phyloP scores from a whole-genome alignment of 2,329 filamentous ascomycete genomes.

The Pochonia chlamydosporia region DNA sequence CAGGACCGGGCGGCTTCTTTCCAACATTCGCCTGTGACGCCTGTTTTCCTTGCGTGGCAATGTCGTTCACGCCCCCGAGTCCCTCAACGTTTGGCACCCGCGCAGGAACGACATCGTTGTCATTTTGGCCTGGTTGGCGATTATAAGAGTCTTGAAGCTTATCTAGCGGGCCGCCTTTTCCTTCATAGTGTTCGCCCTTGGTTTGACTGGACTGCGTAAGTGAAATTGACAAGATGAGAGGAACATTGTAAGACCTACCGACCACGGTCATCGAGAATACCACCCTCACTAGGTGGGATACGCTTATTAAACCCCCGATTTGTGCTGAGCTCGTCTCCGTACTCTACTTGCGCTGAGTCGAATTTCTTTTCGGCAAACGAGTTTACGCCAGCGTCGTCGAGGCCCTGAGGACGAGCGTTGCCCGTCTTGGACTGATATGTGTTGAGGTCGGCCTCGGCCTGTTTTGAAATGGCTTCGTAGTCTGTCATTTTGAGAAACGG shows the following conservation, averaged over 20 bases:
- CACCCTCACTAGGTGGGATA: conserved; percentile 40
- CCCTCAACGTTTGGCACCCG: conserved; percentile 17
- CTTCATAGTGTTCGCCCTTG: conserved; percentile 37
- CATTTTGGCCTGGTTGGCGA: conserved; percentile 26
- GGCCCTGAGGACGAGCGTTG: conserved; percentile 28
- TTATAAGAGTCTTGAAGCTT: conserved; percentile 22
- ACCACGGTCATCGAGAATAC: conserved; percentile 36
- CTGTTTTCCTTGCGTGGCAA: conserved; percentile 28
- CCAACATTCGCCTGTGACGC: conserved; percentile 34
- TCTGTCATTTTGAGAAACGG: conserved; percentile 19
- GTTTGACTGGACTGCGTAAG: conserved; percentile 24
- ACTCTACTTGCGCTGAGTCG: conserved; percentile 17
- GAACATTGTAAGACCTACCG: conserved; percentile 31
- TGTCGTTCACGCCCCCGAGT: conserved; percentile 19
- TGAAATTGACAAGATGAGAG: neutral
- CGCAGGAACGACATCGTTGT: conserved; percentile 28
- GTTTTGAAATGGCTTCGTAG: conserved; percentile 35
- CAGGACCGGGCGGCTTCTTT: conserved; percentile 25
- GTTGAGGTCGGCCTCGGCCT: conserved; percentile 43
- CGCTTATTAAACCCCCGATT: conserved; percentile 39
- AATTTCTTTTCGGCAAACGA: conserved; percentile 37
- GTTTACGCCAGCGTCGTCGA: conserved; percentile 38
- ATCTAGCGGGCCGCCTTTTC: conserved; percentile 35
- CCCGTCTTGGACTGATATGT: conserved; percentile 43
- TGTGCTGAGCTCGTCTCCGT: conserved; percentile 38